Evolutionary conservation across 2,329 filamentous ascomycete species (phyloP), one percentile per base, ranked within the genome.

Genomic region (Trichoderma atrobrunneum): DNA sequence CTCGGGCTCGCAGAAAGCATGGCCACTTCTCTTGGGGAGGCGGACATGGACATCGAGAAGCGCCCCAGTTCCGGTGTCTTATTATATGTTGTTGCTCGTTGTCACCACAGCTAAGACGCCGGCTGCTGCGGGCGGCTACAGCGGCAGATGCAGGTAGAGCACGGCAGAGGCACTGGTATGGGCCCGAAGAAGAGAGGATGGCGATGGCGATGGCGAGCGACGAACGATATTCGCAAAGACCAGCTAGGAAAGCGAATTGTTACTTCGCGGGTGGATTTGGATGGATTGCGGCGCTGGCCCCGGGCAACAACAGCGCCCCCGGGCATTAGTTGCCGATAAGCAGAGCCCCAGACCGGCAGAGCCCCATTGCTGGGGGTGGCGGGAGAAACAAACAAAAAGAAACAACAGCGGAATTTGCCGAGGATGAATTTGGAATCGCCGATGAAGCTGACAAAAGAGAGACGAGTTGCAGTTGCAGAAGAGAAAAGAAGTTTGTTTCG

Each of bases 1-100:
- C 77, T 78, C 21, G 78, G 74, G 70, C 73, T 76, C 16, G 77
- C 76, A 12, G 78, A 78, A 62, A 76, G 76, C 77, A 80, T 80
- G 28, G 32, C 14, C 36, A n/a, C 64, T 63, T 43, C 68, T 57
- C 39, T 34, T 48, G 67, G 59, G 24, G 67, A 61, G 43, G 39
- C 57, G 2, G 67, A 70, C 30, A 70, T 62, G 28, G 39, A 54
- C 48, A 54, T 54, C 11, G 43, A 21, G 21, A 51, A 30, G 36
- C n/a, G 11, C 30, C 18, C 18, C 63, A 56, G 48, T 32, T 60
- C 48, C 30, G 2, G 30, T 39, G 32, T 62, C n/a, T 39, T 26
- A 12, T 26, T 63, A 43, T 43, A 26, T 43, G 21, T 51, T 51
- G 24, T 30, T 66, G 30, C 30, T 56, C 12, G 32, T 26, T 16